Conservation (phyloP, 495 filamentous ascomycete species). For the Penicillium maclennaniae region DNA sequence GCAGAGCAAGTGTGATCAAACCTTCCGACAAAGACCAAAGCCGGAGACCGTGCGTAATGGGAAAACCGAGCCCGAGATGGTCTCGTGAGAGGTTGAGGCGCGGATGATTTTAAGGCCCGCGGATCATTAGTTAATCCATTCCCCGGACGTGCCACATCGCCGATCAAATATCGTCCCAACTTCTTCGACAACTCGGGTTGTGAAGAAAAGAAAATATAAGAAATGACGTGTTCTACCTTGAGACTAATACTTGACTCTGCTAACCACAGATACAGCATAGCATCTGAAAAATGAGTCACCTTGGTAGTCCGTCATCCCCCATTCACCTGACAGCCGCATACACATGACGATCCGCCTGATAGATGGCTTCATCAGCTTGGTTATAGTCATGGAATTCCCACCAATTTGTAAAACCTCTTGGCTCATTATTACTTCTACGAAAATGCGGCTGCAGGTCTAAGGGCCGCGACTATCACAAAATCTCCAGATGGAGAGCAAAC, state of each 20-base stretch:
- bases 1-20: not conserved
- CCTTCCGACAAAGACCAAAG: not conserved
- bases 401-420: not conserved
- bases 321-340: slow-evolving; percentile 15
- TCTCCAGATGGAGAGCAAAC: slow-evolving; percentile 18
- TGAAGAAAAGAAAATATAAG: not conserved
- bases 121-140: slow-evolving; percentile 4
- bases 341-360: slow-evolving; percentile 30
- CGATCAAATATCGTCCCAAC: not conserved
- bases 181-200: not conserved
- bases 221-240: not conserved
- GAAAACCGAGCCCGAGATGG: not conserved
- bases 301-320: slow-evolving; percentile 7
- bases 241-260: not conserved
- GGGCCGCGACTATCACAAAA: not conserved
- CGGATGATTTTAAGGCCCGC: slow-evolving; percentile 5
- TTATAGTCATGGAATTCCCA: not conserved
- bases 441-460: slow-evolving; percentile 1
- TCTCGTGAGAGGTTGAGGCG: not conserved
- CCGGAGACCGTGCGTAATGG: slow-evolving; percentile 1
- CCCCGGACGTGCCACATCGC: not conserved
- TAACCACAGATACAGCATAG: not conserved
- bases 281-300: slow-evolving; percentile 10
- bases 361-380: slow-evolving; percentile 13
- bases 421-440: not conserved